Evolutionary conservation across 495 filamentous ascomycete genomes (phyloP).

Genomic region (Poronia punctata): DNA sequence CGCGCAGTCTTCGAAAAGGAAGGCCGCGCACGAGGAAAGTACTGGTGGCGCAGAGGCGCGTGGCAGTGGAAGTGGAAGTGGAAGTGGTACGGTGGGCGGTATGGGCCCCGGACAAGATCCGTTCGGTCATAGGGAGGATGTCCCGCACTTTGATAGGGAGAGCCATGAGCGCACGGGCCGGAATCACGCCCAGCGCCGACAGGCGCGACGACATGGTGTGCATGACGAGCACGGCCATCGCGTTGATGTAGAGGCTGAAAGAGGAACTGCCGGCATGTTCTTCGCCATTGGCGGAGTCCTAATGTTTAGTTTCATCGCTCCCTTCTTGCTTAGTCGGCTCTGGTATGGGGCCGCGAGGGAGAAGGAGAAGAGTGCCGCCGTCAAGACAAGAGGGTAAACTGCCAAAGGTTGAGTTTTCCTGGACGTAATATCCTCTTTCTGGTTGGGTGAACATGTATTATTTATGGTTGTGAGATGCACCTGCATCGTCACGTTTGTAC

Average conservation of each 20-base stretch:
- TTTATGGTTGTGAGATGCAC: too few species aligned
- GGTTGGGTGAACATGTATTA: too few species aligned
- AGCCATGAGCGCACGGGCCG: slow-evolving; percentile 51
- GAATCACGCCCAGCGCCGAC: slow-evolving; percentile 32
- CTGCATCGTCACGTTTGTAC: too few species aligned
- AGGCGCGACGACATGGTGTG: slow-evolving; percentile 10
- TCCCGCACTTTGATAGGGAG: slow-evolving; percentile 62
- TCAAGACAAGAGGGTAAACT: not conserved
- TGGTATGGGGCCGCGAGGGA: not conserved
- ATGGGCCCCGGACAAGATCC: slow-evolving; percentile 43
- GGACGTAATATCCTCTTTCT: too few species aligned
- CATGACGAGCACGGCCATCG: slow-evolving; percentile 3
- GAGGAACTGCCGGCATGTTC: slow-evolving; percentile 31
- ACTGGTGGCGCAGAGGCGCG: slow-evolving; percentile 38
- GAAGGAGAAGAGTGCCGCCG: slow-evolving; percentile 1
- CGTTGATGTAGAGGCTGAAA: slow-evolving; percentile 13
- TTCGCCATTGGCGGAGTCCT: slow-evolving; percentile 33
- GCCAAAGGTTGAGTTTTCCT: too few species aligned
- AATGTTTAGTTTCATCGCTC: slow-evolving; percentile 28
- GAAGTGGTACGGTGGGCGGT: slow-evolving; percentile 29
- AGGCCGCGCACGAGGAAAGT: slow-evolving; percentile 35
- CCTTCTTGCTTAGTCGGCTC: slow-evolving; percentile 14
- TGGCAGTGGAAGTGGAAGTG: slow-evolving; percentile 30
- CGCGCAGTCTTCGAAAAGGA: slow-evolving; percentile 41
- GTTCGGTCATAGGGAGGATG: slow-evolving; percentile 54